Base-by-base conservation (phyloP, 805 yeast genomes). In the Dipodascus albidus region DNA sequence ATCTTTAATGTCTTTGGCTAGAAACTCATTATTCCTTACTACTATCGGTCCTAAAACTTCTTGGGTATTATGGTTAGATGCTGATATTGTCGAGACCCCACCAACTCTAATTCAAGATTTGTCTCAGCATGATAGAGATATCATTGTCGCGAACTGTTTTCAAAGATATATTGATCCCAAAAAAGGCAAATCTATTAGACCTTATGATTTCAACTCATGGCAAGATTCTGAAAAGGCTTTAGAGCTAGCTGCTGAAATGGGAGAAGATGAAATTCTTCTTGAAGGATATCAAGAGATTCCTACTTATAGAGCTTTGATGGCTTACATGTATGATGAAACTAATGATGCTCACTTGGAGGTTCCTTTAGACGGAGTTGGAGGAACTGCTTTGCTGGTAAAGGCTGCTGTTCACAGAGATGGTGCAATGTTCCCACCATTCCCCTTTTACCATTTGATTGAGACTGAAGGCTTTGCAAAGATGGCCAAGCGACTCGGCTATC, bases 321-420 rank as follows among this genome's bases (percentile, higher is more conserved):
- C 96, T 0, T 82, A 84, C 63, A 80, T 81, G 66, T 86, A 85
- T 68, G 85, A 85, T 62, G 70, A 81, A 2, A 71, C 74, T 4
- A 93, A 85, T 23, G 83, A 82, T 33, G 80, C 80, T 54, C 74
- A 76, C 59, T 77, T 82, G 2, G 91, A 83, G 64, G 84, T 93
- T 86, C 80, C 79, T 49, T 75, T 93, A 55, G 98, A 93, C 67
- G 99, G 99, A 67, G 98, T 93, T 54, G 99, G 99, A 52, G 98
- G 97, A 58, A 96, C 97, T 21, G 95, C 97, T 47, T 82, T 95
- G 31, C 68, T 93, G 70, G 99, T 93, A 27, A 88, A 91, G 66
- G 96, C 97, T 9, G 97, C 90, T 60, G 99, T 93, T 52, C 99
- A 93, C 70, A 79, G 99, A 67, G 99, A 93, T 68, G 99, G 99